Conservation (phyloP, 345 rosid species). For the Citropsis articulata region DNA sequence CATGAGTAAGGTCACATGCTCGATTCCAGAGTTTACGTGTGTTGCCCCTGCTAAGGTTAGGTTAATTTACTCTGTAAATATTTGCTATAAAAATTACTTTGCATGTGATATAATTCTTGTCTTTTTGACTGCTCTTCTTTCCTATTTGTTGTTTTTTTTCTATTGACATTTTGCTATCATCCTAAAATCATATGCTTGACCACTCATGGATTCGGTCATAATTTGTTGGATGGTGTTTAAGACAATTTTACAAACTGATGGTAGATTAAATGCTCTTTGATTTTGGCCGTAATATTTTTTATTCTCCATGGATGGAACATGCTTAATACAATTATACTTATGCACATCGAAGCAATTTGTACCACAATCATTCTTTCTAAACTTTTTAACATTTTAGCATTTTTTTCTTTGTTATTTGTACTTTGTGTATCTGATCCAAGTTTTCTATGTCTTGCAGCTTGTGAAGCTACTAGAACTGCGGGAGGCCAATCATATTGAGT, state of each 20-base stretch:
- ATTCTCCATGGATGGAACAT: not conserved
- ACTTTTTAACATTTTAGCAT: not conserved
- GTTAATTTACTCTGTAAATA: slow-evolving; percentile 14
- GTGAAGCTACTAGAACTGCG: slow-evolving; percentile 92
- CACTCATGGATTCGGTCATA: not conserved
- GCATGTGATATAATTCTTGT: not conserved
- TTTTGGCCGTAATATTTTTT: not conserved
- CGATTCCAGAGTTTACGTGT: slow-evolving; percentile 92
- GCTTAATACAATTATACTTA: not conserved
- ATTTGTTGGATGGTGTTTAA: not conserved
- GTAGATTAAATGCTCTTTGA: not conserved
- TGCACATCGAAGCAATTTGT: not conserved
- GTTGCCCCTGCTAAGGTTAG: slow-evolving; percentile 85
- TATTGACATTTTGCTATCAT: not conserved
- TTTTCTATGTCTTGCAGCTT: slow-evolving; percentile 53
- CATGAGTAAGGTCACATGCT: slow-evolving; percentile 71
- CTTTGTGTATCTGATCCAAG: slow-evolving; percentile 17
- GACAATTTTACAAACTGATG: not conserved
- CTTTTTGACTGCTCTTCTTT: not conserved
- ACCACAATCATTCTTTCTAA: not conserved
- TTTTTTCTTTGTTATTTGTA: slow-evolving; percentile 1
- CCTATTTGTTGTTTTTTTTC: not conserved
- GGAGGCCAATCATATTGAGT: slow-evolving; percentile 93
- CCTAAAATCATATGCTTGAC: not conserved
- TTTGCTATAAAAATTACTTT: slow-evolving; percentile 7